These are phyloP conservation scores for Podila epigama DNA, from an alignment of 192 early-diverging fungal species.

Conservation along the genomic window DNA sequence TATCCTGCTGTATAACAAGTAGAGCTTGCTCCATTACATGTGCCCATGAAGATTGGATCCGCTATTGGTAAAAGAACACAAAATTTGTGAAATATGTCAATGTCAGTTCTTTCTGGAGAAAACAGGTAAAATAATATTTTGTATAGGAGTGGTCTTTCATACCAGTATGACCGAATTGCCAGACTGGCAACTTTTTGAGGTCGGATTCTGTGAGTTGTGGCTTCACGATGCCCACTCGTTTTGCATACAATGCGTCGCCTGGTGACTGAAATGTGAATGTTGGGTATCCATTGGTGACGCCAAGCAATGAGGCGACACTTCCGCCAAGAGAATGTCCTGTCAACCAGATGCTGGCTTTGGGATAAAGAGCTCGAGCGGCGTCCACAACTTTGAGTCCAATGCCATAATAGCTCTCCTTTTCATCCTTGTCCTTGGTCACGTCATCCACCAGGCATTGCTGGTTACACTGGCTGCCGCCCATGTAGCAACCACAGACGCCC, in stretches of 20 bases:
- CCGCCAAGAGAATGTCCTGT: conserved; percentile 88
- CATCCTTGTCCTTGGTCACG: conserved; percentile 34
- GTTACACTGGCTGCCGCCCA: conserved; percentile 62
- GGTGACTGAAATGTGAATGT: conserved; percentile 83
- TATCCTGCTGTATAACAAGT: conserved; percentile 25
- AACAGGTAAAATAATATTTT: background rate
- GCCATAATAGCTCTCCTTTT: conserved; percentile 61
- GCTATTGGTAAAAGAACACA: conserved; percentile 25
- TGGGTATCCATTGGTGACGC: conserved; percentile 80
- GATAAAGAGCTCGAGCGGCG: conserved; percentile 67
- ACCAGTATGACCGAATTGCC: conserved; percentile 86
- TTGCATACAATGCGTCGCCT: conserved; percentile 77
- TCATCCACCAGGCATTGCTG: conserved; percentile 60
- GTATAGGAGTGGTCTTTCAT: too few relatives aligned
- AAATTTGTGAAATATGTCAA: background rate
- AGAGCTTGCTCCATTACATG: conserved; percentile 64
- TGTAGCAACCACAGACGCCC: conserved; percentile 85
- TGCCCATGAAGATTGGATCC: conserved; percentile 90
- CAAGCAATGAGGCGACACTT: conserved; percentile 67
- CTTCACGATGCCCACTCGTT: conserved; percentile 61
- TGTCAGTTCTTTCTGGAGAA: background rate
- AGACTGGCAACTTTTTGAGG: conserved; percentile 71
- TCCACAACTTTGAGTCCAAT: conserved; percentile 66
- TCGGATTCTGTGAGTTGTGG: conserved; percentile 7
- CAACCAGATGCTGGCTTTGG: conserved; percentile 74